Evolutionary conservation across 2,329 filamentous ascomycete genomes (phyloP), one percentile per base, ranked within the genome.

Genomic region (Aspergillus fumigatiaffinis): DNA sequence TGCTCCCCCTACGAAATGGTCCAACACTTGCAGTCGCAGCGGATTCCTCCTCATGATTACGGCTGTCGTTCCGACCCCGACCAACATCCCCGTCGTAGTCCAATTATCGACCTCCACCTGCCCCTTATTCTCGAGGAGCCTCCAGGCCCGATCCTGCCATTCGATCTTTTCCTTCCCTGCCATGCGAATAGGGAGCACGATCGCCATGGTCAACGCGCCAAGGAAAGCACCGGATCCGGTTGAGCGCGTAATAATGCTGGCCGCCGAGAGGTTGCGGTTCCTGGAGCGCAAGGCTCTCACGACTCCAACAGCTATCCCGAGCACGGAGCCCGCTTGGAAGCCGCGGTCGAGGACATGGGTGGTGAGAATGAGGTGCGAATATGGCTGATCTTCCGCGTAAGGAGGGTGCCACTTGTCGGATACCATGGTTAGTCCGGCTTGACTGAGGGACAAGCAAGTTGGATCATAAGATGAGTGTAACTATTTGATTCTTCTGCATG

Each of bases 101-200:
- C 57, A 62, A 23, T 25, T 35, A 54, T 62, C 60, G 7, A 60
- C 46, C n/a, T 49, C 58, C 32, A 82, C 66, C 74, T 89, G 85
- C 0, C 82, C 80, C 44, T 72, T 68, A 60, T 83, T 87, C 71
- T 82, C 82, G 47, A 86, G 63, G 51, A 89, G 66, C 29, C 86
- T 75, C 84, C 85, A 88, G 55, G 80, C 80, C 20, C 86, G 77
- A 66, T 88, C 85, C 65, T 81, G 72, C 85, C 85, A 88, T 70
- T 88, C 85, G 32, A 88, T 83, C 44, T 80, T 76, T 62, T 84
- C 79, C 17, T 77, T 76, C 0, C 81, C 83, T 53, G 73, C 73
- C 85, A 88, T 87, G 2, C 79, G 74, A 0, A 66, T 75, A 28
- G 72, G 68, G 3, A 84, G 73, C 61, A 73, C 79, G 4, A 80